Percentiles rank a stretch among this genome's conserved stretches.
Conservation (phyloP, 257 asterid genomes). For the Perilla frutescens region DNA sequence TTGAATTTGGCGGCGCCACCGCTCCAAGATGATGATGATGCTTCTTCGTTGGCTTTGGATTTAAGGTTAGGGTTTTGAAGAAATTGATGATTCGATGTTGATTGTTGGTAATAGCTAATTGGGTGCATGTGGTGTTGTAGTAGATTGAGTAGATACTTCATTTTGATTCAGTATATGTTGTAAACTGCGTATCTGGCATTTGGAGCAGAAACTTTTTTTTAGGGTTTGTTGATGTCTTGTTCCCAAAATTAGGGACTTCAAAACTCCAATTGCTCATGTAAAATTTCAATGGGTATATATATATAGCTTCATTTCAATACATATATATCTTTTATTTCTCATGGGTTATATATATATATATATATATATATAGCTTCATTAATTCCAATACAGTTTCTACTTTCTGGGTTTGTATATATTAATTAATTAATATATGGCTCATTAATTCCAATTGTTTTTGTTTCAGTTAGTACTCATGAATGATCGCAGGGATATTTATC, state of each 20-base stretch:
- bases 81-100: background rate
- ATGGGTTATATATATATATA: too few species aligned
- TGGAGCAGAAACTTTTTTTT: background rate
- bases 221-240: background rate
- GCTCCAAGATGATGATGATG: slow-evolving; percentile 34
- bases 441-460: too few species aligned
- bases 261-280: background rate
- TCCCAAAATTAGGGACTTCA: background rate
- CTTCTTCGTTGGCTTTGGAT: slow-evolving; percentile 48
- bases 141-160: background rate
- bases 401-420: too few species aligned
- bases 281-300: background rate
- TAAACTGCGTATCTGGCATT: background rate
- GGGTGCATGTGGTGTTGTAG: background rate
- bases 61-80: slow-evolving; percentile 67
- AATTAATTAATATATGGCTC: too few species aligned
- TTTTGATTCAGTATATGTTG: background rate
- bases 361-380: too few species aligned
- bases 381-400: too few species aligned
- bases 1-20: slow-evolving; percentile 31
- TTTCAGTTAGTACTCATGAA: too few species aligned
- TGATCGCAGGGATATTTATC: too few species aligned
- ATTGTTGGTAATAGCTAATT: background rate
- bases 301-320: too few species aligned
- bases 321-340: too few species aligned